Base-by-base conservation (phyloP, 345 rosid species). In the Populus nigra region DNA sequence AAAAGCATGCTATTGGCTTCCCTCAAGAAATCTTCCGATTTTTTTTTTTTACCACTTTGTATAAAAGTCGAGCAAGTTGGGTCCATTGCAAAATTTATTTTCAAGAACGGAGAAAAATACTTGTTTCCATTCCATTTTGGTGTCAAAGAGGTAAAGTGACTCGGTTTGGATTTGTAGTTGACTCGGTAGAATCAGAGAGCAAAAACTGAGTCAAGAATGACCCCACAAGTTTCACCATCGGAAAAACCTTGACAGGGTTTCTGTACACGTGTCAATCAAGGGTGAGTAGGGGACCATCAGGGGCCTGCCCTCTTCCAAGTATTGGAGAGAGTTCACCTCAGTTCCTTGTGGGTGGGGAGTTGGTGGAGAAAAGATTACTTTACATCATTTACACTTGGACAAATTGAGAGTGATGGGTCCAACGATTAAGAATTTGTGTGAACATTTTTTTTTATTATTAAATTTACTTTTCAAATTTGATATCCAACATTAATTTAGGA, bases 221-320 rank as follows among this genome's bases (percentile, higher is more conserved):
- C 75, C 67, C 50, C 76, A 59, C 50, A 6, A 23, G 11, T 36
- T 6, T 36, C 43, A 13, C 27, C 68, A 1, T 29, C 1, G 72
- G 12, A 9, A 63, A 67, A 25, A 65, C 73, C 71, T 62, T 76
- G 76, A 67, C 83, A 43, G 47, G 22, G 22, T 20, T 68, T 15
- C 35, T 22, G 22, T 39, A 72, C 85, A 82, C 80, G 85, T 82
- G 85, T 79, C 74, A 7, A 9, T 11, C 16, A 53, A 75, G 87
- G 84, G 85, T 72, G 57, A 16, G 5, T 5, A 17, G 11, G 23
- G 71, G 65, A 70, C 73, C 49, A 47, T 4, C 29, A 59, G 4
- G 25, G 25, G 25, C 25, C 27, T 10, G 5, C 29, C 15, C 63
- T 3, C 29, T 59, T 2, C 1, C 59, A 53, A 1, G 3, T 20